Conservation (phyloP, 495 filamentous ascomycete genomes). For the Chlorociboria aeruginascens region DNA sequence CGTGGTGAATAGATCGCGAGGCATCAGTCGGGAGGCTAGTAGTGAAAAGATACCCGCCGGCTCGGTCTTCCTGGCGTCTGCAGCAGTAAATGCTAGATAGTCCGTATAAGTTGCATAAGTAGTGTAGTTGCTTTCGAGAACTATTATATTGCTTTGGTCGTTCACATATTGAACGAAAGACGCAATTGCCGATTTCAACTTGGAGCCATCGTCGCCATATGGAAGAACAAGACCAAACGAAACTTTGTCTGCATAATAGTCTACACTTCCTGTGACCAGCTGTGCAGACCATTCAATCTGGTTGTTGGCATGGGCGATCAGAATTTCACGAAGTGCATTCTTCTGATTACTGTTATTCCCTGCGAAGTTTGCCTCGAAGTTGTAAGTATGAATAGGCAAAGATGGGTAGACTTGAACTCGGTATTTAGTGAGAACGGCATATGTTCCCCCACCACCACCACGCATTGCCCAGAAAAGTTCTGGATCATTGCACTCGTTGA, state of each 20-base stretch:
- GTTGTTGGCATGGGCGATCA: not conserved
- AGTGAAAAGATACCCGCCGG: constrained; percentile 18
- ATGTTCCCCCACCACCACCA: constrained; percentile 30
- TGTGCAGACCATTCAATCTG: not conserved
- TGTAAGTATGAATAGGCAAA: constrained; percentile 13
- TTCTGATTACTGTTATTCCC: constrained; percentile 2
- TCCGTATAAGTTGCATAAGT: no score
- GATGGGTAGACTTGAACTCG: constrained; percentile 1
- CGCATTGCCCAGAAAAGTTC: constrained; percentile 58
- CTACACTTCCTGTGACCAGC: no score
- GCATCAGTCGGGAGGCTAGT: constrained; percentile 17
- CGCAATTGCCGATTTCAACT: constrained; percentile 10
- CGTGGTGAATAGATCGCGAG: constrained; percentile 14
- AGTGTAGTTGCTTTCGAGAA: no score
- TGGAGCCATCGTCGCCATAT: constrained; percentile 7
- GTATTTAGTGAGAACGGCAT: constrained; percentile 1
- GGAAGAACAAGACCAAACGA: constrained; percentile 11
- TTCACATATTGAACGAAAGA: constrained; percentile 1
- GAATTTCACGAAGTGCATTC: constrained; percentile 4
- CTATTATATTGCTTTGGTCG: no score
- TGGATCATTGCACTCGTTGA: constrained; percentile 37
- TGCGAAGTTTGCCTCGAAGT: constrained; percentile 17
- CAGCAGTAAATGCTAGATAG: no score
- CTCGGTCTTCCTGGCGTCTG: not conserved
- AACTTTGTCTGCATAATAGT: not conserved